Evolutionary conservation across 164 flowering plant genomes (phyloP).

Genomic region (Nymphaea colorata): DNA sequence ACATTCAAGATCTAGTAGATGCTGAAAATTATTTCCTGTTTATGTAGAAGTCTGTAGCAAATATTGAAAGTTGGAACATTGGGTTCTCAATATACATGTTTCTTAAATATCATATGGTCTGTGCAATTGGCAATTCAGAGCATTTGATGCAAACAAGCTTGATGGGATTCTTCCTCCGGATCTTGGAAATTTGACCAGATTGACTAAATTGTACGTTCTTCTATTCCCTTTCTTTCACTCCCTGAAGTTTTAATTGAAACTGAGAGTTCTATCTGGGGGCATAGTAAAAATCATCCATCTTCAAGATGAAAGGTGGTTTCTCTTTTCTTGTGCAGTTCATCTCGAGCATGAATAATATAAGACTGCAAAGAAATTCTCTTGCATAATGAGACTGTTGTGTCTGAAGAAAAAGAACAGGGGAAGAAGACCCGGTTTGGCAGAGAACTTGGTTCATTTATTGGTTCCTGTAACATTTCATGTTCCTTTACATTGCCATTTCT

Average conservation of each 20-base stretch:
- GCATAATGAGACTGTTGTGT: too few species aligned
- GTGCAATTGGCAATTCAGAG: constrained; percentile 11
- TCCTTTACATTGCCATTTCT: too few species aligned
- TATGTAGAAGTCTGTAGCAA: background rate
- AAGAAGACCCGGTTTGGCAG: too few species aligned
- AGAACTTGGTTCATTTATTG: too few species aligned
- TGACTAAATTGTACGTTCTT: constrained; percentile 16
- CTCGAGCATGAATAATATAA: too few species aligned
- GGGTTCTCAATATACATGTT: background rate
- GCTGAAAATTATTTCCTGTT: background rate
- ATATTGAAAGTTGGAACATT: background rate
- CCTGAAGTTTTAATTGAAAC: too few species aligned
- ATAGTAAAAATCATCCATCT: background rate
- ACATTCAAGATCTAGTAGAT: background rate
- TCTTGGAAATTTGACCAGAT: constrained; percentile 21
- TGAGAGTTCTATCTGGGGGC: too few species aligned
- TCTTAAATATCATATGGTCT: background rate
- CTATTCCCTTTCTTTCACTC: background rate
- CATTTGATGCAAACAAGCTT: constrained; percentile 22
- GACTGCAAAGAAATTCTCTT: too few species aligned
- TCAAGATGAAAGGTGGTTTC: background rate
- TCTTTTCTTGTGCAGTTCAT: background rate
- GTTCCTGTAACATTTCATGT: too few species aligned
- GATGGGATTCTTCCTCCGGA: constrained; percentile 24
- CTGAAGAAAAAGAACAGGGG: too few species aligned